Conservation (phyloP, 495 filamentous ascomycete species). For the Baudoinia panamericana region DNA sequence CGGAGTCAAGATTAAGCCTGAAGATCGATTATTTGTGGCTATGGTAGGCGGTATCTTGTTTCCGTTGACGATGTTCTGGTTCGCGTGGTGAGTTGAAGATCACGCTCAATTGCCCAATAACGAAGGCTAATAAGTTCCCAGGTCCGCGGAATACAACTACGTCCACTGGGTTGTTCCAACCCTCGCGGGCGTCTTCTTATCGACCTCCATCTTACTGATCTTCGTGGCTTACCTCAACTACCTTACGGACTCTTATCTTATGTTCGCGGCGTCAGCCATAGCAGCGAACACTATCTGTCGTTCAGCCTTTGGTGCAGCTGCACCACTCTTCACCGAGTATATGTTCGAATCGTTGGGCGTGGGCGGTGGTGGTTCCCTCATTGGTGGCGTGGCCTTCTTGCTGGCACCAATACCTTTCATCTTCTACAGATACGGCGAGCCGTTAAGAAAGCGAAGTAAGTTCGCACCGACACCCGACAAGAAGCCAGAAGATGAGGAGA, state of each 20-base stretch:
- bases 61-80: constrained; percentile 42
- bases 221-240: constrained; percentile 25
- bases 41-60: constrained; percentile 47
- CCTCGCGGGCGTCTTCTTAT: constrained; percentile 26
- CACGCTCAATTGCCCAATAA: no score
- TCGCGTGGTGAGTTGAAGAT: no score
- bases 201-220: constrained; percentile 14
- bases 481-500: constrained; percentile 18
- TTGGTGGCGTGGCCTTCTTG: constrained; percentile 34
- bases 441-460: constrained; percentile 31
- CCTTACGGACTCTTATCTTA: constrained; percentile 22
- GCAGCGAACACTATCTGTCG: constrained; percentile 29
- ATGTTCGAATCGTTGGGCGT: constrained; percentile 32
- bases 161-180: constrained; percentile 40
- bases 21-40: constrained; percentile 23
- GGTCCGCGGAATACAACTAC: constrained; percentile 26
- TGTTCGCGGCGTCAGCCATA: constrained; percentile 26
- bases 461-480: constrained; percentile 28
- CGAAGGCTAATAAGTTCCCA: no score
- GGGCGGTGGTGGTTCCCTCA: constrained; percentile 37
- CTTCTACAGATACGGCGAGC: constrained; percentile 39
- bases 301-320: constrained; percentile 23
- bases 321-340: constrained; percentile 27
- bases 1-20: constrained; percentile 11
- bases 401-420: constrained; percentile 38